Conservation (phyloP, 345 rosid species). For the Aurinia saxatilis region DNA sequence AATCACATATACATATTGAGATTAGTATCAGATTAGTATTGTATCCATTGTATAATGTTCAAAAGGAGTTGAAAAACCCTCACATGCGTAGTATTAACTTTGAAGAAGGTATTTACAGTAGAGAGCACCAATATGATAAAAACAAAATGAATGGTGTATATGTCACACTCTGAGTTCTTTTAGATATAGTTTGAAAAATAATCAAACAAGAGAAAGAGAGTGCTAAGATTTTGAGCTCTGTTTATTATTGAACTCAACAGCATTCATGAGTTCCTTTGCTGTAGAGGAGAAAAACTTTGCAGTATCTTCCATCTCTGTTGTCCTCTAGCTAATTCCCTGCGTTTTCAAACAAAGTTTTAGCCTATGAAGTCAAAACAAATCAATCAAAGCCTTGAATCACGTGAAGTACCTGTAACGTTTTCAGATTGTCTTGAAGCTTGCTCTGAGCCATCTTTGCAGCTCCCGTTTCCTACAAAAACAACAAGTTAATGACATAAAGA, state of each 20-base stretch:
- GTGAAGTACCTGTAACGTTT: slow-evolving; percentile 61
- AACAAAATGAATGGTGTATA: neutral
- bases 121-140: neutral
- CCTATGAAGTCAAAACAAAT: neutral
- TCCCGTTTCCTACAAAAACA: slow-evolving; percentile 49
- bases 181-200: neutral
- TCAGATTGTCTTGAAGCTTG: too few relatives aligned
- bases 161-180: neutral
- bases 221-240: slow-evolving; percentile 28
- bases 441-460: slow-evolving; percentile 72
- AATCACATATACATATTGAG: neutral
- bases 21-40: too few relatives aligned
- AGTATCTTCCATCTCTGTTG: slow-evolving; percentile 76
- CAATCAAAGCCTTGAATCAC: neutral
- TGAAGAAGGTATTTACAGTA: slow-evolving; percentile 14
- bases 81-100: neutral
- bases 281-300: slow-evolving; percentile 88
- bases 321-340: slow-evolving; percentile 70
- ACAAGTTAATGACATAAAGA: too few relatives aligned
- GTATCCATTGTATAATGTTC: neutral
- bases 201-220: neutral
- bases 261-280: slow-evolving; percentile 62
- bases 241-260: slow-evolving; percentile 57
- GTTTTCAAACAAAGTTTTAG: neutral
- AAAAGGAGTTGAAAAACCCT: neutral